Base-by-base conservation (phyloP, 1,139 yeast species). In the Pneumocystis jirovecii region DNA sequence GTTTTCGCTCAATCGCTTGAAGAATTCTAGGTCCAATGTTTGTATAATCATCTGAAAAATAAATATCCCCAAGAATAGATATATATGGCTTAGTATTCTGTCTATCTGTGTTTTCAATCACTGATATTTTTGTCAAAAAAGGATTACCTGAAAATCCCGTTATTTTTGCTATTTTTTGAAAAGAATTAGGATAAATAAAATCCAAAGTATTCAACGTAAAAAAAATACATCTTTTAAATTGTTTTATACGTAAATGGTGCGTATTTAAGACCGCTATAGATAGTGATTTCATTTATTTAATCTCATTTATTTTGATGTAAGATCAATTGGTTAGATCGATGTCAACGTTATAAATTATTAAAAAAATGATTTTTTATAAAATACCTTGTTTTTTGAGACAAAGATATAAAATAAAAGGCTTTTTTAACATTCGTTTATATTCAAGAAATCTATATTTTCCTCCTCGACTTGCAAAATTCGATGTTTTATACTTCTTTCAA, bases 1-100 rank as follows among this genome's bases (percentile, higher is more conserved):
- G 78, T 66, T 86, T 82, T 69, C 96, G 80, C 40, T 85, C 86
- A 1, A 93, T 84, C 60, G 89, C 78, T 2, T 81, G 82, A 29
- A 86, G 73, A 61, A 93, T 89, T 63, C 86, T 81, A 0, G 86
- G 85, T 0, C 97, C 89, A 1, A 88, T 85, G 72, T 93, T 93
- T 10, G 97, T 89, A 87, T 90, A 85, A 60, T 83, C 85, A 73
- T 90, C 96, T 0, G 86, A 81, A 42, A 77, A 74, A 72, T 84
- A 87, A 0, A 75, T 71, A 67, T 80, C 79, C 0, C 85, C 87
- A 63, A 80, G 79, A 4, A 87, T 57, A n/a, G 56, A 60, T 10
- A 37, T 17, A 50, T 50, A 50, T 12, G 29, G 3, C n/a, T 50
- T 21, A 12, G n/a, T 50, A 25, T 25, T 25, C 21, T 1, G 10